Percentiles rank a stretch among this genome's conserved stretches.
Conservation (phyloP, 1,284 basidiomycete genomes). For the Phellopilus nigrolimitatus region DNA sequence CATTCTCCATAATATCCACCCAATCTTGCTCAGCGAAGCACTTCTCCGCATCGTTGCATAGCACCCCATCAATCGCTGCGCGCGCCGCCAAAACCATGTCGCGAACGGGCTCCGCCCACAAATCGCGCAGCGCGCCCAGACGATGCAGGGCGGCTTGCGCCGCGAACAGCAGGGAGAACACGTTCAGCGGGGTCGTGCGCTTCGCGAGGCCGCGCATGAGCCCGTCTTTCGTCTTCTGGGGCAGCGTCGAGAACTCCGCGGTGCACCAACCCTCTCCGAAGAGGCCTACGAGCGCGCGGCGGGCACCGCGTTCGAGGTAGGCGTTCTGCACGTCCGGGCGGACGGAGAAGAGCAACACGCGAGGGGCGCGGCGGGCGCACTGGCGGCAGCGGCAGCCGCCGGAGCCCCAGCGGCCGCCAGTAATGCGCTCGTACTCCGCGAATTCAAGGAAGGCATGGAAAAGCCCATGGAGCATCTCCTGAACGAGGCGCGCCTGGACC, state of each 20-base stretch:
- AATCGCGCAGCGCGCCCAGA: constrained; percentile 48
- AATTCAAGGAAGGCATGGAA: constrained; percentile 79
- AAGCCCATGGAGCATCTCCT: constrained; percentile 86
- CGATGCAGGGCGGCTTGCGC: constrained; percentile 59
- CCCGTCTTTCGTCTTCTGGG: constrained; percentile 59
- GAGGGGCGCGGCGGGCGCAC: constrained; percentile 71
- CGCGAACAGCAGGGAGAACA: constrained; percentile 64
- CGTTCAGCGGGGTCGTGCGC: constrained; percentile 57
- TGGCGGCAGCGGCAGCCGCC: constrained; percentile 78
- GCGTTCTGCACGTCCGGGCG: constrained; percentile 71
- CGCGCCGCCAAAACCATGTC: constrained; percentile 62
- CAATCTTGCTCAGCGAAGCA: constrained; percentile 69
- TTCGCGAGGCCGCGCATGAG: constrained; percentile 69
- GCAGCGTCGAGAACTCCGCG: constrained; percentile 68
- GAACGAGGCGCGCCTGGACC: constrained; percentile 74
- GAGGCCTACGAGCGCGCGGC: constrained; percentile 69
- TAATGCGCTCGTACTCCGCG: constrained; percentile 67
- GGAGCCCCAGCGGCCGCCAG: constrained; percentile 67
- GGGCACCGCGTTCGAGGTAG: constrained; percentile 64
- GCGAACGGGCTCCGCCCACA: constrained; percentile 62
- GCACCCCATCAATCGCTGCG: constrained; percentile 53
- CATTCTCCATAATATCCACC: constrained; percentile 63
- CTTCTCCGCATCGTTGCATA: constrained; percentile 53
- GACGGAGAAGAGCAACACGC: constrained; percentile 77
- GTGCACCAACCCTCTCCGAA: constrained; percentile 87